phyloP scores from a whole-genome alignment of 2,329 filamentous ascomycete species.

The Sclerotinia spermophila region DNA sequence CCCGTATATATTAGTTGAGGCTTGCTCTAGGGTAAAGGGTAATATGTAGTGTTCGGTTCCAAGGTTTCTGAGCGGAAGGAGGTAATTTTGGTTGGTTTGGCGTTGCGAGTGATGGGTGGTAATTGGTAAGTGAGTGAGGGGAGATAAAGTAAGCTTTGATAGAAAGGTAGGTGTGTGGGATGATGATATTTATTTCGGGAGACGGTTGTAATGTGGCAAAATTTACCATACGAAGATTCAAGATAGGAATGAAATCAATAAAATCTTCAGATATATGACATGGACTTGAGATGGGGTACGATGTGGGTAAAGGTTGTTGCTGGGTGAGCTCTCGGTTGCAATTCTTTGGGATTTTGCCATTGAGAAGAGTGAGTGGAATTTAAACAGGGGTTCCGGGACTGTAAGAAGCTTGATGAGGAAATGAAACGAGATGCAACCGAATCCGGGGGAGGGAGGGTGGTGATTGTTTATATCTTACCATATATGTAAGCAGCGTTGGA shows the following conservation, averaged over 20 bases:
- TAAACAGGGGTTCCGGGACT: neutral
- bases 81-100: neutral
- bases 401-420: constrained; percentile 2
- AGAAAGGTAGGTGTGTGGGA: neutral
- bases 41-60: neutral
- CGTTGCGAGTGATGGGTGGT: neutral
- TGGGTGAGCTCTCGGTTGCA: neutral
- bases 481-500: neutral
- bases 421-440: neutral
- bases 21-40: neutral
- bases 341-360: neutral
- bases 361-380: neutral
- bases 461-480: neutral
- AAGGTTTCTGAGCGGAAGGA: neutral
- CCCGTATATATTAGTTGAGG: neutral
- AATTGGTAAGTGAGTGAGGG: neutral
- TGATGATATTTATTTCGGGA: neutral
- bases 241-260: neutral
- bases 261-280: neutral
- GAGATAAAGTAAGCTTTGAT: neutral
- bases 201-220: neutral
- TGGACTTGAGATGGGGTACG: neutral
- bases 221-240: no score
- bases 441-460: neutral
- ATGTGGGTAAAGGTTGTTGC: constrained; percentile 1